Evolutionary conservation across 2,329 filamentous ascomycete species (phyloP), one percentile per base, ranked within the genome.

Genomic region (Pyrenophora tritici-repentis): DNA sequence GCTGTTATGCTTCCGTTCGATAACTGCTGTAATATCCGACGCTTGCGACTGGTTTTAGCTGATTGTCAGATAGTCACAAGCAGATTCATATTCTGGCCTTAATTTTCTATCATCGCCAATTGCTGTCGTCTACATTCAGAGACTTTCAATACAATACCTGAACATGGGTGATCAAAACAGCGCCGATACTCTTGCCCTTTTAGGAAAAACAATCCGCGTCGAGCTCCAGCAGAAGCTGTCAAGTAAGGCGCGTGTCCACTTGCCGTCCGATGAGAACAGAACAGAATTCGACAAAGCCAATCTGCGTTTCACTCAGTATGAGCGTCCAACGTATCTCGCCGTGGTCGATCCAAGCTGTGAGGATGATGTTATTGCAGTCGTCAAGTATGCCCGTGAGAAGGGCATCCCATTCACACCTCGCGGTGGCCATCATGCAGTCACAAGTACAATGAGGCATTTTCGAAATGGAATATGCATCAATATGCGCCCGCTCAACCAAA

Each of bases 261-360:
- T 50, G 1, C 36, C 36, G 10, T 50, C 41, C n/a, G 47, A 50
- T 17, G 6, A 12, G 16, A 36, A 50, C 31, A 46, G 12, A 2
- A 41, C 36, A 9, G 29, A 31, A n/a, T 50, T 46, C 31, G 42
- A 46, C 3, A 45, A 50, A 7, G 29, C 31, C 17, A 41, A 50
- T 29, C 17, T 50, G 8, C 47, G 47, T n/a, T 50, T 50, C 31
- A 50, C 42, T 17, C 42, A 50, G 42, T 50, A 50, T 17, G 42
- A 40, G 42, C 42, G 36, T 13, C 47, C 47, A 26, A 50, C 31
- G 20, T 50, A 46, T 20, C 42, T 50, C n/a, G 47, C 29, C 18
- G 7, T 50, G 13, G 36, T 50, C 36, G 17, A 46, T 9, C 47
- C 47, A 50, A 16, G 31, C 12, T 43, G 40, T 33, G 39, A 49